A percentile compares a stretch with the other conserved stretches of the same genome.
Conservation (phyloP, 495 filamentous ascomycete species). For the Platismatia glauca region DNA sequence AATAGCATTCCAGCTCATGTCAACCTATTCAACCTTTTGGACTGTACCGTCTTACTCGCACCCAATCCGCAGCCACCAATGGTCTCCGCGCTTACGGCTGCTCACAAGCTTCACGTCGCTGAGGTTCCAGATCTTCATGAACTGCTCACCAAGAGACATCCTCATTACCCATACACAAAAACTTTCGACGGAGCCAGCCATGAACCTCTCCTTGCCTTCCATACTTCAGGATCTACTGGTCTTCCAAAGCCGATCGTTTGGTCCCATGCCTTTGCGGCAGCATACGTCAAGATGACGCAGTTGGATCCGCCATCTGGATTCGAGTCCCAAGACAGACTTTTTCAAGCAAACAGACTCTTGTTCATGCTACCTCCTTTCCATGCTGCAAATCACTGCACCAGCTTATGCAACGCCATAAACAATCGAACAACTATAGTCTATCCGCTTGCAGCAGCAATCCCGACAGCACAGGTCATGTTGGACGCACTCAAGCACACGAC, state of each 20-base stretch:
- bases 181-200: slow-evolving; percentile 21
- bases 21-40: background rate
- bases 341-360: background rate
- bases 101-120: slow-evolving; percentile 13
- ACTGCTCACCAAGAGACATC: slow-evolving; percentile 22
- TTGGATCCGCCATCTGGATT: slow-evolving; percentile 1
- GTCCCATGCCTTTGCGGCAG: background rate
- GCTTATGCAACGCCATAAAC: background rate
- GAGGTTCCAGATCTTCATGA: slow-evolving; percentile 26
- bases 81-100: background rate
- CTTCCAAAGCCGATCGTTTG: background rate
- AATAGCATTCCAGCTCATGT: background rate
- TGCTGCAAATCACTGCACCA: background rate
- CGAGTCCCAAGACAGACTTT: background rate
- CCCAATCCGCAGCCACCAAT: background rate
- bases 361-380: background rate
- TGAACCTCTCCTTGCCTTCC: slow-evolving; percentile 24
- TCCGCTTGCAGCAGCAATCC: background rate
- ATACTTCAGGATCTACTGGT: slow-evolving; percentile 3
- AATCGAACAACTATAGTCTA: background rate
- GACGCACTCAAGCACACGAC: background rate
- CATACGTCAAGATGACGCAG: background rate
- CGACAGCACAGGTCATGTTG: background rate
- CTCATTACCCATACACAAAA: slow-evolving; percentile 27
- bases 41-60: background rate